Evolutionary conservation across 169 alveolate genomes (phyloP), one percentile per base, ranked within the genome.

Genomic region (Eimeria acervulina): DNA sequence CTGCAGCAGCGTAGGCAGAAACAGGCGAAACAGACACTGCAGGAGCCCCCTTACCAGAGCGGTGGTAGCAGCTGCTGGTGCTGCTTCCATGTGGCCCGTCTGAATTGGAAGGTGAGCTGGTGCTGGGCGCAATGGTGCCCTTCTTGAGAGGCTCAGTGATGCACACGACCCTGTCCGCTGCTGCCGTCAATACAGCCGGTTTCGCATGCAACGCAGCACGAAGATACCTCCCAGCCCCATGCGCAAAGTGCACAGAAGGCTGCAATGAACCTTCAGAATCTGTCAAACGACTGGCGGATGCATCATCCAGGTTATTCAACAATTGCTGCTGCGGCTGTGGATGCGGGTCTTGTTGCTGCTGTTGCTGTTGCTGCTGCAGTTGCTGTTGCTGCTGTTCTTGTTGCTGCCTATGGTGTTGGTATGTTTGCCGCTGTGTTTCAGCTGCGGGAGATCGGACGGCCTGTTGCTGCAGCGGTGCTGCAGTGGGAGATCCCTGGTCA

Each of bases 101-200:
- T 3, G 28, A 19, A 33, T 68, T 68, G 13, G 61, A 26, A 1
- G 81, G 74, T 26, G 93, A 33, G 44, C 80, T 55, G 72, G 44
- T 31, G 63, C 61, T 21, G 90, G 90, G 47, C 42, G 38, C 40
- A 26, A 19, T 6, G 63, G 81, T 40, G 42, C 61, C 80, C 80
- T 19, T 70, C 31, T 21, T 70, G n/a, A 83, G 91, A 13, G 93
- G 93, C 63, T 85, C 80, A 0, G 8, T 44, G 42, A 85, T 8
- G 61, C 93, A 85, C 61, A 85, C 6, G 80, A 85, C 59, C 23
- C 93, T 52, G 80, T 85, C 93, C 36, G 74, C 68, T 26, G 81
- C 80, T 19, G 93, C 93, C 8, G 80, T 61, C 93, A 85, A 61
- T 17, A 85, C 80, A 21, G 80, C 93, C 15, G 93, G 52, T 28